Base-by-base conservation (phyloP, 176 grass and related monocot genomes). In the Hyparrhenia diplandra region DNA sequence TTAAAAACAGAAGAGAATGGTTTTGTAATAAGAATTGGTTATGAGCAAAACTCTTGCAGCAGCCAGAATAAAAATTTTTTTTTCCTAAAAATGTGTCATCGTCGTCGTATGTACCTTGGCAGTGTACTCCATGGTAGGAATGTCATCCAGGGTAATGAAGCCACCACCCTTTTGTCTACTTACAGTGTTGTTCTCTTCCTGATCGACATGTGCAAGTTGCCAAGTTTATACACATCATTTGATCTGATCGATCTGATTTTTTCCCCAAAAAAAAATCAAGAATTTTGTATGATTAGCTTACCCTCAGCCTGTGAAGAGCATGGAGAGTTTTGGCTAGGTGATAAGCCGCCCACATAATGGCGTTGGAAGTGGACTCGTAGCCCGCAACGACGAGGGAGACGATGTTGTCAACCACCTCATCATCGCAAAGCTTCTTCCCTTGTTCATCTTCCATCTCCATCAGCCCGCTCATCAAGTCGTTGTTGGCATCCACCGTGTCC, bases 271-370 rank as follows among this genome's bases (percentile, higher is more conserved):
- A n/a, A n/a, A n/a, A n/a, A n/a, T n/a, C n/a, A n/a, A n/a, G n/a
- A 24, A 32, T 32, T 32, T 2, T 32, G 20, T 55, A 55, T 5
- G 7, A 13, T 3, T 45, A 32, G 31, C 31, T 16, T 2, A 86
- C 84, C 51, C 85, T 27, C 14, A 87, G 78, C 71, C 70, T 87
- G 36, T 0, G 59, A 82, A 87, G 85, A 35, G 24, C 77, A 28
- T 69, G 12, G 13, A 71, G 71, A 13, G 85, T 69, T 29, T 87
- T 87, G 20, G 78, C 34, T 0, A 85, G 29, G 73, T 89, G 83
- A 74, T 89, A 89, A 6, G 14, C 24, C 17, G 87, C 82, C 76
- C 82, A 89, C 87, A 76, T 85, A 24, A 80, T 80, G 35, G 76
- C 49, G 31, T 27, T 71, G n/a, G 82, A 14, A 1, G 87, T 89